phyloP scores from a whole-genome alignment of 257 asterid genomes.

The Haberlea rhodopensis region DNA sequence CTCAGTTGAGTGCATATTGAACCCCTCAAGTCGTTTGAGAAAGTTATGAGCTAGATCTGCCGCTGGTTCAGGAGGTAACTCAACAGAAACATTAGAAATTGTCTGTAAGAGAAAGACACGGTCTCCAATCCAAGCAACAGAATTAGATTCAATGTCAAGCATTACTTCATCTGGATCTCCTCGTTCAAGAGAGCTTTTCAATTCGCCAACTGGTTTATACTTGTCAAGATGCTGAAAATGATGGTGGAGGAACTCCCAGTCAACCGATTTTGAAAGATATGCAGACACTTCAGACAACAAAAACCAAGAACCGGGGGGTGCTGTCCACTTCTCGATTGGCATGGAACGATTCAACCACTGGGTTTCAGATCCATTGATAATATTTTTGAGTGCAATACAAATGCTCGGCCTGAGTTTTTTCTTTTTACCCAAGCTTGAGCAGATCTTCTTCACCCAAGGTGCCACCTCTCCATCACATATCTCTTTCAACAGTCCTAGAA shows the following conservation, averaged over 20 bases:
- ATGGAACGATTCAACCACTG: conserved; percentile 51
- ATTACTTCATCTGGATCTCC: conserved; percentile 39
- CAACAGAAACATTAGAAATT: conserved; percentile 75
- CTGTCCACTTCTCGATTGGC: conserved; percentile 87
- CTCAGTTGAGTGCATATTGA: conserved; percentile 94
- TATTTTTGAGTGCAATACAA: conserved; percentile 65
- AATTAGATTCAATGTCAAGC: conserved; percentile 47
- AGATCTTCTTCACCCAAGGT: conserved; percentile 91
- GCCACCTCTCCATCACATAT: conserved; percentile 75
- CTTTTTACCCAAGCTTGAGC: conserved; percentile 82
- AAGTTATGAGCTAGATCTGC: conserved; percentile 84
- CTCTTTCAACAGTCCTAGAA: conserved; percentile 56
- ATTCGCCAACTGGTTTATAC: conserved; percentile 40
- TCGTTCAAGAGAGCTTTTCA: conserved; percentile 35
- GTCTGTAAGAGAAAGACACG: conserved; percentile 92
- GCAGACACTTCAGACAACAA: conserved; percentile 78
- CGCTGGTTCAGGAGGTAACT: conserved; percentile 82
- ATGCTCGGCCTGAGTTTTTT: conserved; percentile 63
- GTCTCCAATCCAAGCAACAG: conserved; percentile 81
- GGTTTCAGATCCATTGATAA: conserved; percentile 65
- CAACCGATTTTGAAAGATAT: conserved; percentile 68
- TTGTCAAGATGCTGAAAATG: conserved; percentile 91
- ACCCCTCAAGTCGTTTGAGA: conserved; percentile 74
- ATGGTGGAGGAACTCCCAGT: conserved; percentile 90
- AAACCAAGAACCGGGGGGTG: conserved; percentile 97